Percentiles rank a stretch among this genome's conserved stretches.
phyloP scores from a whole-genome alignment of 371 early-diverging fungal genomes.

The Rhizopus delemar region DNA sequence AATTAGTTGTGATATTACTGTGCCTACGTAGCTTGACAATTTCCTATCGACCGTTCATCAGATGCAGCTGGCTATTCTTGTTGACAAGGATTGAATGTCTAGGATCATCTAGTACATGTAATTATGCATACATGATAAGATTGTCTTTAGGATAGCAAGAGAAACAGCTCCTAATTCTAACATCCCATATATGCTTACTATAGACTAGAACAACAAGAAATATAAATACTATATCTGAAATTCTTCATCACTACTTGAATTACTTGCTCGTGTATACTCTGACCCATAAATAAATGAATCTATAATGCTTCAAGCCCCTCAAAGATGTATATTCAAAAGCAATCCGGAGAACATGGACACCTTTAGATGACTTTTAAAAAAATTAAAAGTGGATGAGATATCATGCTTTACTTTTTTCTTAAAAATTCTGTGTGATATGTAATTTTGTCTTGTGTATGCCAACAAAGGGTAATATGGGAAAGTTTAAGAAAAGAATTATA shows the following conservation, averaged over 20 bases:
- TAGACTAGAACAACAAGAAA: neutral
- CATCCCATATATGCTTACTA: conserved; percentile 74
- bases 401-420: no score
- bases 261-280: conserved; percentile 71
- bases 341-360: no score
- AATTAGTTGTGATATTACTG: conserved; percentile 53
- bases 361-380: no score
- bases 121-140: conserved; percentile 26
- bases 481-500: no score
- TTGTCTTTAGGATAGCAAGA: conserved; percentile 26
- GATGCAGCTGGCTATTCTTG: conserved; percentile 63
- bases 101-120: conserved; percentile 51
- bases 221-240: conserved; percentile 60
- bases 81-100: conserved; percentile 71
- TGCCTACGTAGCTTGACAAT: conserved; percentile 39
- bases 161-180: conserved; percentile 49
- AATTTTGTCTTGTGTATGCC: no score
- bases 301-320: conserved; percentile 91
- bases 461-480: no score
- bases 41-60: conserved; percentile 65
- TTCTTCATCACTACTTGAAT: conserved; percentile 85
- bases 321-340: conserved; percentile 35
- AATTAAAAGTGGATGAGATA: no score
- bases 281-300: conserved; percentile 73
- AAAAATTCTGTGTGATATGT: no score